Conservation (phyloP, 2,329 filamentous ascomycete species). For the Pseudocercospora fijiensis region DNA sequence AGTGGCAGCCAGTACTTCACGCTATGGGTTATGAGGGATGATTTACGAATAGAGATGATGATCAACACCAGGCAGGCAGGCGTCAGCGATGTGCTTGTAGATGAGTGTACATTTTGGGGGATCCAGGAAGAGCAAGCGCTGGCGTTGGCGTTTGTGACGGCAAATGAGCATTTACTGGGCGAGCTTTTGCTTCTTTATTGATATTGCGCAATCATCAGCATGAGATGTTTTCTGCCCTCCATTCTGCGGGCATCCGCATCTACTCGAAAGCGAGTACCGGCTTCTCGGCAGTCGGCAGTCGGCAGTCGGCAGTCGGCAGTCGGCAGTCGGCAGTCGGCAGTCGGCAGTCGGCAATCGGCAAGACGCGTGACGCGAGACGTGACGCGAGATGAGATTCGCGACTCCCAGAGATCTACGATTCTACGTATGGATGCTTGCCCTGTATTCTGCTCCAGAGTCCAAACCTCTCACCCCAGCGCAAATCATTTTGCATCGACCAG, state of each 20-base stretch:
- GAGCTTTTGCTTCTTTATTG: not conserved
- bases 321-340: not conserved
- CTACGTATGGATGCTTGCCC: too few species aligned
- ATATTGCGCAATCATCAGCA: not conserved
- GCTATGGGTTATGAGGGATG: constrained; percentile 16
- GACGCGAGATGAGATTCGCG: not conserved
- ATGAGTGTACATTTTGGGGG: constrained; percentile 1
- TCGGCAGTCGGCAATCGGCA: too few species aligned
- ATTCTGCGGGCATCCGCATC: not conserved
- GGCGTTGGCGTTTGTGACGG: not conserved
- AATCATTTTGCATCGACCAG: too few species aligned
- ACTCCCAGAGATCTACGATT: too few species aligned
- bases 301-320: not conserved
- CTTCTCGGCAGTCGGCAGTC: not conserved
- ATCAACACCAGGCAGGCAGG: constrained; percentile 3
- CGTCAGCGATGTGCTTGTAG: not conserved
- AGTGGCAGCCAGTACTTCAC: constrained; percentile 5
- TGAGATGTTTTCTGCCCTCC: not conserved
- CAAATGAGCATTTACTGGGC: not conserved
- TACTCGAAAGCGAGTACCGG: not conserved
- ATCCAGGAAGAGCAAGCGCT: not conserved
- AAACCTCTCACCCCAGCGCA: too few species aligned
- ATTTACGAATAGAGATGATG: constrained; percentile 13
- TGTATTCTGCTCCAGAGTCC: too few species aligned
- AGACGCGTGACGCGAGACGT: too few species aligned